Base-by-base conservation (phyloP, 768 basidiomycete genomes). In the Kwoniella sp. region DNA sequence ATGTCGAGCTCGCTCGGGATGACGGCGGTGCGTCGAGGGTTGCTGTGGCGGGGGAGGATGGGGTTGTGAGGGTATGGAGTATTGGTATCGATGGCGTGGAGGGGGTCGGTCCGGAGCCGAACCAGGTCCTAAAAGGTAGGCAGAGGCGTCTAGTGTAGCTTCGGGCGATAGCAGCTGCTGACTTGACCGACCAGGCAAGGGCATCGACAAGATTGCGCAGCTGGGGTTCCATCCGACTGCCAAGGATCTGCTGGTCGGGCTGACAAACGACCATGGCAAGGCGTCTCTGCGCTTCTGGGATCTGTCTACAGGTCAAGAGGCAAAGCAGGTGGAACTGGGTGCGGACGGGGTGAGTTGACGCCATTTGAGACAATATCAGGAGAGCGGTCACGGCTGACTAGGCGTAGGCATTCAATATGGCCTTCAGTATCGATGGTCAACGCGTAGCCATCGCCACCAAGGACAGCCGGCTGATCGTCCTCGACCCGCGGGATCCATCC, bases 31-130 rank as follows among this genome's bases (percentile, higher is more conserved):
- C 43, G 38, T 11, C 28, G 46, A 26, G 59, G 17, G 63, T 74
- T 1, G 68, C 57, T 2, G 50, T 72, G 5, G 75, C 75, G 1
- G 65, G 74, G 8, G 72, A 73, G 22, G 75, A 77, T 47, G 74
- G 71, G 3, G 52, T 60, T 8, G 53, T 76, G 1, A 34, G 71
- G 41, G 63, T 75, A 0, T 76, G 75, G 60, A 56, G 28, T 20
- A 54, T 75, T 0, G 63, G 61, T 0, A 12, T 38, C 19, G 59
- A 46, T 2, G 67, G 57, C 3, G 29, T 69, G 1, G 52, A 65
- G 29, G 64, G 62, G 14, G 56, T 60, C 27, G 53, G 59, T 10
- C 57, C 62, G 12, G 62, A 68, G 29, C 46, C 67, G 3, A 45
- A 57, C 15, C 17, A 41, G 19, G 48, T 63, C 1, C 25, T 76